phyloP scores from a whole-genome alignment of 345 rosid species.

The Acer negundo region DNA sequence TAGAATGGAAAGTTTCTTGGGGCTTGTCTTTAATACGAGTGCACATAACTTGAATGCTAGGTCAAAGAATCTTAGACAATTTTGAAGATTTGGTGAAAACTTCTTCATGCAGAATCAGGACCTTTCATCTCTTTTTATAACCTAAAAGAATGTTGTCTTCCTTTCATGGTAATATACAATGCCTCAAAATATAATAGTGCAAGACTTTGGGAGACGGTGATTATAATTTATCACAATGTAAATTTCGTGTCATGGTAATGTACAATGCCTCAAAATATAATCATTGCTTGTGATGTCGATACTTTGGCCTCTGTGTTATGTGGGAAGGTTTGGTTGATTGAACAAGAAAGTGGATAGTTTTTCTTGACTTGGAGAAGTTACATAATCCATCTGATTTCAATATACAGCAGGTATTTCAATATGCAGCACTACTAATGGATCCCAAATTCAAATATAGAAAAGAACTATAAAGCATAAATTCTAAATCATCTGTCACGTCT shows the following conservation, averaged over 20 bases:
- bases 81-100: not conserved
- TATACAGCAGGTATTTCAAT: too few relatives aligned
- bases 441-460: slow-evolving; percentile 1
- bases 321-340: too few relatives aligned
- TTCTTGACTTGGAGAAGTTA: too few relatives aligned
- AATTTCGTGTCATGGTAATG: too few relatives aligned
- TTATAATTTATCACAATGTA: not conserved
- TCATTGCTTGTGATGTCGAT: not conserved
- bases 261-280: too few relatives aligned
- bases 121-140: not conserved
- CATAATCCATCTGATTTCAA: too few relatives aligned
- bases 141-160: not conserved
- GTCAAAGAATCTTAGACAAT: not conserved
- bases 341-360: too few relatives aligned
- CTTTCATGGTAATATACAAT: not conserved
- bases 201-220: not conserved
- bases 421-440: too few relatives aligned
- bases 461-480: too few relatives aligned
- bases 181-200: not conserved
- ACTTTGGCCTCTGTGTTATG: too few relatives aligned
- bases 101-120: not conserved
- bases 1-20: too few relatives aligned
- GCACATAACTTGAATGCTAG: not conserved
- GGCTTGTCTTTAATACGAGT: not conserved
- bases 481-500: not conserved